phyloP scores from a whole-genome alignment of 805 yeast genomes.

The Torulaspora quercuum region DNA sequence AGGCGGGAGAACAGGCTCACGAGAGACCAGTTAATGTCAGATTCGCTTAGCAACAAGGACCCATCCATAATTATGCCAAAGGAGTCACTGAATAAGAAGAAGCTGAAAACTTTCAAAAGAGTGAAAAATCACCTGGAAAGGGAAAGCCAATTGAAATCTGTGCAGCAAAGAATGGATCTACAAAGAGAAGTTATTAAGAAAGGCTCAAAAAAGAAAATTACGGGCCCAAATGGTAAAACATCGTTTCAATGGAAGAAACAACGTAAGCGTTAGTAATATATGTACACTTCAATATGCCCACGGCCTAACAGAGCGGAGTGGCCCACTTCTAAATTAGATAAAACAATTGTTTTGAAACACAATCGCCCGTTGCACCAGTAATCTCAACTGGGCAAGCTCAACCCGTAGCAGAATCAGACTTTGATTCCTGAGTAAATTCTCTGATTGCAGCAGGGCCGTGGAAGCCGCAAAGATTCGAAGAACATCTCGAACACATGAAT shows the following conservation, averaged over 20 bases:
- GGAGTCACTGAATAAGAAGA: constrained; percentile 49
- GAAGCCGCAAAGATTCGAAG: too few relatives aligned
- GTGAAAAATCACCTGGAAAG: constrained; percentile 67
- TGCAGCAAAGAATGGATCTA: constrained; percentile 67
- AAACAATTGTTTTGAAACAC: too few relatives aligned
- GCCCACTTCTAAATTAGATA: too few relatives aligned
- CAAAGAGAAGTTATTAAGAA: constrained; percentile 88
- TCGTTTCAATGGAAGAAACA: constrained; percentile 82
- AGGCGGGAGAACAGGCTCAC: constrained; percentile 71
- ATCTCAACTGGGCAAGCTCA: too few relatives aligned
- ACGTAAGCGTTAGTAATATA: constrained; percentile 48
- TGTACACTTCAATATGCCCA: neutral
- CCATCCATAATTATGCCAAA: constrained; percentile 30
- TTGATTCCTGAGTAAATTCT: too few relatives aligned
- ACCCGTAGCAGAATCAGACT: too few relatives aligned
- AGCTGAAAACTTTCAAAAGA: constrained; percentile 55
- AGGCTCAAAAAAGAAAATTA: constrained; percentile 77
- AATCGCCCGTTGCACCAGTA: too few relatives aligned
- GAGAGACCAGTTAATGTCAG: constrained; percentile 51
- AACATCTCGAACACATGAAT: too few relatives aligned
- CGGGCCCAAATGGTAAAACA: constrained; percentile 61
- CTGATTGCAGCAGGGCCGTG: too few relatives aligned
- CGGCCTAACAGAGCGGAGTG: too few relatives aligned
- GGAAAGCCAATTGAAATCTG: constrained; percentile 60
- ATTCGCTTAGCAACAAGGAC: constrained; percentile 27